Evolutionary conservation across 176 grass and related monocot genomes (phyloP).

Genomic region (Raddia distichophylla): DNA sequence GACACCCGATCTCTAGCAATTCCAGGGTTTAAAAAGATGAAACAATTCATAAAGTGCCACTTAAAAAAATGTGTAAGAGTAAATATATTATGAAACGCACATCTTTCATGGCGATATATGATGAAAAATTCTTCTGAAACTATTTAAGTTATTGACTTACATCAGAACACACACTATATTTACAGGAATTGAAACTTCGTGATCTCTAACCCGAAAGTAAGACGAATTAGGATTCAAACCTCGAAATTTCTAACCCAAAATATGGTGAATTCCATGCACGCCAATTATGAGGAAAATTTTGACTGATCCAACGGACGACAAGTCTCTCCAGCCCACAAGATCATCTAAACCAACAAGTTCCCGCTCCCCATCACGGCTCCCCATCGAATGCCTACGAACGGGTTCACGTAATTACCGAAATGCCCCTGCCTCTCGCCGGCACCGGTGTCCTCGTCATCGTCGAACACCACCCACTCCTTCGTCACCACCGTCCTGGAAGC

Average conservation of each 20-base stretch:
- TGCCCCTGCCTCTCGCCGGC: constrained; percentile 18
- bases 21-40: no score
- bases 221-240: neutral
- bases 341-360: constrained; percentile 38
- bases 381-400: constrained; percentile 8
- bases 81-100: no score
- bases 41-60: no score
- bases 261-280: neutral
- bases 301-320: constrained; percentile 1
- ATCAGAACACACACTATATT: constrained; percentile 23
- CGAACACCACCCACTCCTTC: constrained; percentile 81
- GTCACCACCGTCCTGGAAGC: constrained; percentile 50
- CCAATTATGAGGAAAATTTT: constrained; percentile 1
- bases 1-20: no score
- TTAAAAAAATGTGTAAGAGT: no score
- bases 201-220: neutral
- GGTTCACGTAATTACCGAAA: constrained; percentile 48
- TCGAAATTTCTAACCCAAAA: neutral
- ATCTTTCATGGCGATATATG: no score
- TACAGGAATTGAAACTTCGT: constrained; percentile 8
- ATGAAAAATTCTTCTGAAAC: neutral
- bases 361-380: neutral
- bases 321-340: neutral
- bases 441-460: constrained; percentile 57
- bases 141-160: neutral